phyloP scores from a whole-genome alignment of 495 filamentous ascomycete genomes.

The Evansstolkia leycettana region DNA sequence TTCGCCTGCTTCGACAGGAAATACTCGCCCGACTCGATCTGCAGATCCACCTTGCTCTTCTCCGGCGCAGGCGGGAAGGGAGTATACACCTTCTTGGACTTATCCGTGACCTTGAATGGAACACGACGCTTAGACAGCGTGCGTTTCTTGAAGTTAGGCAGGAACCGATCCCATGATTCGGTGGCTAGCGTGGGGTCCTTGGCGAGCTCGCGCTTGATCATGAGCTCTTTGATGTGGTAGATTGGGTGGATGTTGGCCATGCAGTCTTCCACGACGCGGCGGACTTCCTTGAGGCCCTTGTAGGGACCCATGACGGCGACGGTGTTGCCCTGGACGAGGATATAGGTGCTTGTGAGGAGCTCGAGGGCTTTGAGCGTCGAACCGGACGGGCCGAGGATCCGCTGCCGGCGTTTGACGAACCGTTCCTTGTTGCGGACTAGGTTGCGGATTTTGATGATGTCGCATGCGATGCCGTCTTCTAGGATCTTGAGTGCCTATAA shows the following conservation, averaged over 20 bases:
- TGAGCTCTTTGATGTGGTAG: constrained; percentile 95
- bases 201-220: constrained; percentile 97
- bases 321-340: constrained; percentile 95
- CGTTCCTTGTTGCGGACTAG: constrained; percentile 91
- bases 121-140: constrained; percentile 72
- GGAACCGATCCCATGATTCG: constrained; percentile 91
- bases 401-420: constrained; percentile 90
- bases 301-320: constrained; percentile 83
- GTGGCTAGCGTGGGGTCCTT: constrained; percentile 80
- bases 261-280: constrained; percentile 83
- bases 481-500: constrained; percentile 74
- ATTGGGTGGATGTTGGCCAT: constrained; percentile 94
- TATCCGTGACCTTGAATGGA: constrained; percentile 83
- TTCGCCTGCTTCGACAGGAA: constrained; percentile 87
- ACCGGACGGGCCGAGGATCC: constrained; percentile 76
- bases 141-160: constrained; percentile 96
- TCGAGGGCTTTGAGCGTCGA: constrained; percentile 88
- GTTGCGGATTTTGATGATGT: constrained; percentile 89
- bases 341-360: constrained; percentile 85
- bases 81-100: constrained; percentile 87
- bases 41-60: constrained; percentile 95
- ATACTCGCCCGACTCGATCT: constrained; percentile 97
- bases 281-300: constrained; percentile 87
- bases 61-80: constrained; percentile 63
- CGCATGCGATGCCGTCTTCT: constrained; percentile 77